Conservation (phyloP, 208 protist species). For the Leishmania braziliensis region DNA sequence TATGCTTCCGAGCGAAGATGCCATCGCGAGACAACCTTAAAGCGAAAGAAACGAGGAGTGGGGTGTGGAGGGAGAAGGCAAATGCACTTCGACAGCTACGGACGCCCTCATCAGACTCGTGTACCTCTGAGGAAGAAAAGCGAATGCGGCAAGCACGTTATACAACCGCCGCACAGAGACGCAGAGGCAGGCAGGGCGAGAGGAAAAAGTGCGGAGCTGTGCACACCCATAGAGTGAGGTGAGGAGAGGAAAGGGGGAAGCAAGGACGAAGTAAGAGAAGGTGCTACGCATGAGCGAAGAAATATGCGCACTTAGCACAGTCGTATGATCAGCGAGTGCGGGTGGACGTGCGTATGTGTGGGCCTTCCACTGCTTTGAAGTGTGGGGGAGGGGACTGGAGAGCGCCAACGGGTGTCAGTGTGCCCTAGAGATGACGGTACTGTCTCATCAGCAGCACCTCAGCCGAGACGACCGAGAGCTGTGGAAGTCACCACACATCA, state of each 20-base stretch:
- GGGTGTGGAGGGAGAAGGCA: background rate
- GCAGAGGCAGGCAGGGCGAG: too few species aligned
- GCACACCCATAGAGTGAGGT: background rate
- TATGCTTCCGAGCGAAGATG: background rate
- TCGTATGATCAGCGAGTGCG: background rate
- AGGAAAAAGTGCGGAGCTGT: background rate
- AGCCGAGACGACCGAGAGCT: background rate
- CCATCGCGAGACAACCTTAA: background rate
- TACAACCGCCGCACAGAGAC: background rate
- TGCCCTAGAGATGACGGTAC: background rate
- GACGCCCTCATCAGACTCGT: background rate
- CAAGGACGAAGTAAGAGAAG: background rate
- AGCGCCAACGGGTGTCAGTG: background rate
- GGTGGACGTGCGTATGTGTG: background rate
- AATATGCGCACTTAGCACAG: background rate
- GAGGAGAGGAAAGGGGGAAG: background rate
- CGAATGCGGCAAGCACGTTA: background rate
- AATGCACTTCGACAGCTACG: background rate
- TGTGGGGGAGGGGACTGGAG: background rate
- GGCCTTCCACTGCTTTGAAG: background rate
- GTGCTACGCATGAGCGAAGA: background rate
- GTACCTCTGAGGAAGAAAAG: background rate
- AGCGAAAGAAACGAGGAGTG: background rate
- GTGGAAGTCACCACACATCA: background rate
- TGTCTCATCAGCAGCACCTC: background rate